Evolutionary conservation across 1,284 basidiomycete genomes (phyloP), one percentile per base, ranked within the genome.

Genomic region (Marasmius tenuissimus): DNA sequence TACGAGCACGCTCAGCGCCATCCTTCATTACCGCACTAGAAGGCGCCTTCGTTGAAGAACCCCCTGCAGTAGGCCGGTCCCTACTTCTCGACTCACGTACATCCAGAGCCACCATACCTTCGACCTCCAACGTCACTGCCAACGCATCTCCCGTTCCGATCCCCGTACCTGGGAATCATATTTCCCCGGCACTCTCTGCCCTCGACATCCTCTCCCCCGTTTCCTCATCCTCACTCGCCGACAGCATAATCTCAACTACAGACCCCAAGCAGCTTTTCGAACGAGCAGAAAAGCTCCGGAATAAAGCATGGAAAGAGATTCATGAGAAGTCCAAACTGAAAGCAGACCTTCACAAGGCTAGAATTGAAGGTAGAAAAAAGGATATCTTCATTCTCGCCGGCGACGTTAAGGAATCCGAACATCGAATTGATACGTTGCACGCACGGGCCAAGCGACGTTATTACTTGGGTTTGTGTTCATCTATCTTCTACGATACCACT

Each of bases 391-490:
- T 76, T 57, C 64, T 80, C 22, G 71, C 72, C 38, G 71, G 75
- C 20, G 71, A 78, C 40, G 73, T 81, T 5, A 67, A 73, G 22
- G 71, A 74, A 38, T 67, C 71, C 27, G 73, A 77, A 40, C 67
- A 67, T 27, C 68, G 68, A 57, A 75, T 71, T 5, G 68, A 66
- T 47, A 76, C 72, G 59, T 65, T 81, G 39, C 78, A 81, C 65
- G 70, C 71, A 54, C 74, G 75, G 27, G 81, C 81, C 27, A 78
- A 75, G 27, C 72, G 73, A 59, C 71, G 79, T 47, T 78, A 77
- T 61, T 78, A 73, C 63, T 70, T 68, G 52, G 76, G 81, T 80
- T 27, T 59, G 65, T 76, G 71, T 14, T 18, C 40, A 5, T 56
- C 37, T 33, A 42, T 50, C 59, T 57, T 33, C 56, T 16, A 16